Conservation (phyloP, 2,329 filamentous ascomycete species). For the Malbranchea cinnamomea region DNA sequence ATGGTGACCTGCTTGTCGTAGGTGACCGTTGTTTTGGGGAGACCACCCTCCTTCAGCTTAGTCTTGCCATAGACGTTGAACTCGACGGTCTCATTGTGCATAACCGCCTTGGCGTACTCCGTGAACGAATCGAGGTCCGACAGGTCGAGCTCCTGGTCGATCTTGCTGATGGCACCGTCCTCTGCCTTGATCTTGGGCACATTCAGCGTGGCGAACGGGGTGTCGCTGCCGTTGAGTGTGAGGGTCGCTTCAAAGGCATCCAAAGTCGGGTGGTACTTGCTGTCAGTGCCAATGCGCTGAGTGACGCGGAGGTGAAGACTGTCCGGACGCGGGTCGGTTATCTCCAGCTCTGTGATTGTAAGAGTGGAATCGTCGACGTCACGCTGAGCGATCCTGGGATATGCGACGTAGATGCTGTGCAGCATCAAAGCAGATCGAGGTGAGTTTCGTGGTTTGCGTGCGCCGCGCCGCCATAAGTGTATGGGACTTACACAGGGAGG, state of each 20-base stretch:
- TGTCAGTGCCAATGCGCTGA: constrained; percentile 33
- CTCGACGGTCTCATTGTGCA: constrained; percentile 34
- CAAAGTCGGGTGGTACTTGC: constrained; percentile 39
- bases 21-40: constrained; percentile 36
- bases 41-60: constrained; percentile 33
- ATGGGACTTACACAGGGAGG: constrained; percentile 40
- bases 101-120: constrained; percentile 34
- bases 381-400: constrained; percentile 42
- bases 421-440: not conserved
- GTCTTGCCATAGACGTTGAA: constrained; percentile 39
- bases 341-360: constrained; percentile 34
- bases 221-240: constrained; percentile 28
- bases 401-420: constrained; percentile 41
- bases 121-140: constrained; percentile 31
- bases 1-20: constrained; percentile 44
- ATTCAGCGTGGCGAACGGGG: constrained; percentile 30
- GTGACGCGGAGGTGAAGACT: constrained; percentile 35
- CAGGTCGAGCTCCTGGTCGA: constrained; percentile 33
- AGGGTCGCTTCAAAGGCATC: constrained; percentile 39
- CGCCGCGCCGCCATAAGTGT: not conserved
- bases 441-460: not conserved
- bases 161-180: constrained; percentile 25
- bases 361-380: constrained; percentile 39
- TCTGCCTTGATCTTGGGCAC: constrained; percentile 32
- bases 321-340: constrained; percentile 35